Evolutionary conservation across 306 rosid species (phyloP).

Genomic region (Rosa rugosa): DNA sequence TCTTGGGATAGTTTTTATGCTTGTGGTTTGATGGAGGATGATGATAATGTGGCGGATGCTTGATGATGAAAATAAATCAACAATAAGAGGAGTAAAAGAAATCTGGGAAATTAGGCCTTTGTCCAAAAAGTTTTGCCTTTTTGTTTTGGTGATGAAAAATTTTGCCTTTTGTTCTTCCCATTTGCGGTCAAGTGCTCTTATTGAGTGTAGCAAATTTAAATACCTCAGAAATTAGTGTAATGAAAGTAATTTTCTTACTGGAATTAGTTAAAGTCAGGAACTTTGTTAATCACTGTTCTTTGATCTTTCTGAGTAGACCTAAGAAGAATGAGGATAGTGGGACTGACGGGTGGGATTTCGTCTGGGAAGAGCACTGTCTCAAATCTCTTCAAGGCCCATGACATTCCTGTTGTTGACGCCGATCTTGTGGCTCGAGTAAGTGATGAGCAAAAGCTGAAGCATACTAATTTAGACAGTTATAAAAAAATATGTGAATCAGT

Average conservation of each 20-base stretch:
- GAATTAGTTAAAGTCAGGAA: not conserved
- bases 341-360: constrained; percentile 78
- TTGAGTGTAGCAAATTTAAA: not conserved
- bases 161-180: not conserved
- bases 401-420: constrained; percentile 73
- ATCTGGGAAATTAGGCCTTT: not conserved
- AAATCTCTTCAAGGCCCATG: constrained; percentile 67
- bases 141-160: not conserved
- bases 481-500: not conserved
- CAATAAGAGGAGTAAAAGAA: not conserved
- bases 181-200: not conserved
- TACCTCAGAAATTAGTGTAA: not conserved
- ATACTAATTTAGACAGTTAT: not conserved
- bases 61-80: not conserved
- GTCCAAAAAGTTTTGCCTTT: not conserved
- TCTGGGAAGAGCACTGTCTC: constrained; percentile 90
- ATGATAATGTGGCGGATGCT: not conserved
- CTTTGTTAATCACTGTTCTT: not conserved
- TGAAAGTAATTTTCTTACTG: not conserved
- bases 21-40: not conserved
- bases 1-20: not conserved
- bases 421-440: constrained; percentile 74
- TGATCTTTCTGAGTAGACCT: not conserved
- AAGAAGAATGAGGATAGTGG: constrained; percentile 64
- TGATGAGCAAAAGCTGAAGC: not conserved